Evolutionary conservation across 2,329 filamentous ascomycete genomes (phyloP), one percentile per base, ranked within the genome.

Genomic region (Alternaria tenuissima): DNA sequence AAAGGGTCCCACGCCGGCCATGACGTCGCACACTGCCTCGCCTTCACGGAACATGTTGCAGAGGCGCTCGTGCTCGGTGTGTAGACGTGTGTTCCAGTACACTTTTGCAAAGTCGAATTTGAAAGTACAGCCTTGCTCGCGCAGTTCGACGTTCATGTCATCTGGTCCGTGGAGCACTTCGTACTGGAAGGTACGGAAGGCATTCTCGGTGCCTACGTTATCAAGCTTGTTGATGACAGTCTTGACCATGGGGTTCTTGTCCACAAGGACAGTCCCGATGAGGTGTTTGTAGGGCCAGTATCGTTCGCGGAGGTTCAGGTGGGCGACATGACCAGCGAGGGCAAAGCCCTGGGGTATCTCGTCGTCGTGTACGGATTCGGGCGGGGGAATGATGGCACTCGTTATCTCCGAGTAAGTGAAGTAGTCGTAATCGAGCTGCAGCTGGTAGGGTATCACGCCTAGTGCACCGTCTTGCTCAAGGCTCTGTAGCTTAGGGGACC

Each of bases 141-240:
- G 88, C 53, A 95, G 86, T 64, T 91, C 87, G 55, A 99, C 95
- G 54, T 94, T 88, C 78, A 97, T 83, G 72, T 98, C 89, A 69
- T 93, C 88, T 0, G 88, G 86, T 0, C 95, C 95, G 2, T 89
- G 89, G 0, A 99, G 86, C 14, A 98, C 86, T 81, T 99, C 95
- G 81, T 97, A 98, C 32, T 86, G 86, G 79, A 99, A 98, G 0
- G 95, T 98, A 53, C 95, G 89, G 81, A 92, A 99, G 76, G 93
- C 89, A 68, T 89, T 95, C 69, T 92, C 89, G 22, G 87, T 86
- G 59, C 95, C 95, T 8, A 99, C 94, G 62, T 92, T 89, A 78
- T 96, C 91, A 43, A 90, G 86, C 80, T 99, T 99, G 85, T 97
- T 97, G 81, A 99, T 97, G 68, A 99, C 94, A 0, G 95, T 99